Evolutionary conservation across 148 eudicot species (phyloP).

Genomic region (Rhododendron ovatum): DNA sequence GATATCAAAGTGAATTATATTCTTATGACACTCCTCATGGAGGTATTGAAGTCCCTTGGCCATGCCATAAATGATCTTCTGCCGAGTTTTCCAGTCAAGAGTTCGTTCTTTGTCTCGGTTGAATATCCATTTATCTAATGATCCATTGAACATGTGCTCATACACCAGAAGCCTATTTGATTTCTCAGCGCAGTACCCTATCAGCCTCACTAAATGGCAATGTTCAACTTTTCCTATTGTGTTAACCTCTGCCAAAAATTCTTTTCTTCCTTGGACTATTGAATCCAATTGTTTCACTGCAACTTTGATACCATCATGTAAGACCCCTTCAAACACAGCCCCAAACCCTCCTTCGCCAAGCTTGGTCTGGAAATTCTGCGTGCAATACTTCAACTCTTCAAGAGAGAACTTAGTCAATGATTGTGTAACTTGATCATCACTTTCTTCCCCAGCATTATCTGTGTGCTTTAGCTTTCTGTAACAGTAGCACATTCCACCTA

Average conservation of each 20-base stretch:
- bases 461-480: not conserved
- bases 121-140: conserved; percentile 38
- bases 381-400: conserved; percentile 5
- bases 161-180: conserved; percentile 31
- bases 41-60: conserved; percentile 14
- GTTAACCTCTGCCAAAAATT: conserved; percentile 37
- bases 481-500: not conserved
- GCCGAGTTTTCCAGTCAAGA: conserved; percentile 25
- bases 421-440: not conserved
- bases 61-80: conserved; percentile 24
- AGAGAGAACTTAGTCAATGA: conserved; percentile 13
- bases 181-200: conserved; percentile 38
- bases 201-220: conserved; percentile 18
- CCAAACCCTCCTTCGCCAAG: conserved; percentile 31
- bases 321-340: conserved; percentile 17
- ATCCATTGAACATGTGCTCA: conserved; percentile 36
- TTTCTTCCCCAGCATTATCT: not conserved
- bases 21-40: not conserved
- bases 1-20: not conserved
- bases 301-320: conserved; percentile 20
- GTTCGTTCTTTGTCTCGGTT: not conserved
- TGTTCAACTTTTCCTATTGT: conserved; percentile 24
- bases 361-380: conserved; percentile 15
- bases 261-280: conserved; percentile 15
- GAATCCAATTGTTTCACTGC: conserved; percentile 21